phyloP scores from a whole-genome alignment of 1,284 basidiomycete genomes.

The Malassezia caprae region DNA sequence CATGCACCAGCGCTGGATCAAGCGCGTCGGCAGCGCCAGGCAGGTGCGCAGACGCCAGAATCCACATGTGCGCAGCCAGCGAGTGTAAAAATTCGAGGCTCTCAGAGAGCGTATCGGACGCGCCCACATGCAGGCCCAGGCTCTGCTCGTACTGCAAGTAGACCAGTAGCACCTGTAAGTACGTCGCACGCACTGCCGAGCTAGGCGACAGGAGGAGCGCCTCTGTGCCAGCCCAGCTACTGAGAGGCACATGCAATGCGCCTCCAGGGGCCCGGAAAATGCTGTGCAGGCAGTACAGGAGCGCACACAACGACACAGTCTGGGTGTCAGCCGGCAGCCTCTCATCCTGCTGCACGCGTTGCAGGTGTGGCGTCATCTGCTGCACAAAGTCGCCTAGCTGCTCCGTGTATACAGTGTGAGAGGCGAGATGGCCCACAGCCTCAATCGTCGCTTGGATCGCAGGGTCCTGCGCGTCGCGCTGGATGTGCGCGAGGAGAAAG shows the following conservation, averaged over 20 bases:
- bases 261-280: slow-evolving; percentile 52
- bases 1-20: slow-evolving; percentile 25
- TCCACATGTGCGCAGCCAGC: slow-evolving; percentile 26
- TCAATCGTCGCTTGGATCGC: slow-evolving; percentile 64
- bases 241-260: slow-evolving; percentile 13
- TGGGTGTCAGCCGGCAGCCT: slow-evolving; percentile 49
- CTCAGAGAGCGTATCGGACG: slow-evolving; percentile 17
- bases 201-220: slow-evolving; percentile 5
- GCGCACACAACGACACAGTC: slow-evolving; percentile 62
- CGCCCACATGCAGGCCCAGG: neutral
- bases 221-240: slow-evolving; percentile 8
- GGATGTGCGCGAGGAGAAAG: slow-evolving; percentile 63
- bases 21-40: slow-evolving; percentile 9
- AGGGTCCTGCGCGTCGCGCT: slow-evolving; percentile 53
- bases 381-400: slow-evolving; percentile 86
- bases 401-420: slow-evolving; percentile 88
- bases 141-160: slow-evolving; percentile 14
- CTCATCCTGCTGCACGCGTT: slow-evolving; percentile 60
- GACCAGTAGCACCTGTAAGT: slow-evolving; percentile 1
- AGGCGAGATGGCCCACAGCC: slow-evolving; percentile 71
- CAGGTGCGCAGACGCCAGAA: slow-evolving; percentile 6
- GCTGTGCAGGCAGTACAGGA: slow-evolving; percentile 62
- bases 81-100: slow-evolving; percentile 30
- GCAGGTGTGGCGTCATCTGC: slow-evolving; percentile 64
- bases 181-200: slow-evolving; percentile 9